These are phyloP conservation scores for Mortierella sp. DNA, from an alignment of 371 early-diverging fungal genomes.

Conservation along the genomic window DNA sequence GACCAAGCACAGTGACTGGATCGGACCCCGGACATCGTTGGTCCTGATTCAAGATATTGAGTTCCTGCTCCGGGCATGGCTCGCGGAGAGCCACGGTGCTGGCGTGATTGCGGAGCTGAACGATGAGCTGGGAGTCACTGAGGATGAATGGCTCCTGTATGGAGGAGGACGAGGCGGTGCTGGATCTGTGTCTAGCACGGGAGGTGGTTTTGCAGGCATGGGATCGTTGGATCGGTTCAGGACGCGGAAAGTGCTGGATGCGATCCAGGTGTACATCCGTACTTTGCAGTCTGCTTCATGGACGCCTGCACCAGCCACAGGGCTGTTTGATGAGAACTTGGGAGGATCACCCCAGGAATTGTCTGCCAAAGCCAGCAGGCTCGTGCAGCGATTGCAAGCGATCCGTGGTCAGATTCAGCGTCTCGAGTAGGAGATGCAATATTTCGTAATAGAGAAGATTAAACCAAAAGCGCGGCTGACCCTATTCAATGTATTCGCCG, in stretches of 20 bases:
- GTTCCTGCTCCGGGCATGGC: slow-evolving; percentile 45
- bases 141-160: slow-evolving; percentile 28
- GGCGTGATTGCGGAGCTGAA: slow-evolving; percentile 36
- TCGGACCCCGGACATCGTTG: slow-evolving; percentile 41
- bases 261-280: slow-evolving; percentile 42
- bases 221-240: slow-evolving; percentile 42
- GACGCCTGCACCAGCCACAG: slow-evolving; percentile 41
- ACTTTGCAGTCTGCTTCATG: slow-evolving; percentile 50
- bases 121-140: slow-evolving; percentile 27
- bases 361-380: slow-evolving; percentile 22
- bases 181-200: neutral
- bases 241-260: slow-evolving; percentile 34
- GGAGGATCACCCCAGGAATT: slow-evolving; percentile 33
- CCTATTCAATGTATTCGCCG: neutral
- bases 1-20: slow-evolving; percentile 51
- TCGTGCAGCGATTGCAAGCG: slow-evolving; percentile 41
- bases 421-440: slow-evolving; percentile 6
- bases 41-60: slow-evolving; percentile 54
- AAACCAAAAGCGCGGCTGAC: neutral
- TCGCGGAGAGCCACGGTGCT: slow-evolving; percentile 37
- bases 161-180: slow-evolving; percentile 24
- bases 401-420: slow-evolving; percentile 31
- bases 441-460: neutral
- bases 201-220: slow-evolving; percentile 14
- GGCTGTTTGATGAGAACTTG: slow-evolving; percentile 40